Base-by-base conservation (phyloP, 305 asterid genomes). In the Galium porrigens region DNA sequence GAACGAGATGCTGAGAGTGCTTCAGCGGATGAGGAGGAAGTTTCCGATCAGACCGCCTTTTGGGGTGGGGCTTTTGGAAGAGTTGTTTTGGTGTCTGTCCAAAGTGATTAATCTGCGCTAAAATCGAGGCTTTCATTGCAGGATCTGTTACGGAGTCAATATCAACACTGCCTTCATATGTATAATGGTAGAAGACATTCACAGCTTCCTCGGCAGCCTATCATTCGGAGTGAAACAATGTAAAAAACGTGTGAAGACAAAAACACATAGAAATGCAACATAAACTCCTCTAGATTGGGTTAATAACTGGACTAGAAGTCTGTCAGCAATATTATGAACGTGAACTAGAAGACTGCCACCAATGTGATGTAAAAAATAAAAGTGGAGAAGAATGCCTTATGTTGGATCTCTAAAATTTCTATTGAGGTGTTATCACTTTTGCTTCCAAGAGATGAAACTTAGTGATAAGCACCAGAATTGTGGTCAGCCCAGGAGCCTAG, bases 161-260 rank as follows among this genome's bases (percentile, higher is more conserved):
- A 75, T 94, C 97, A 48, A 94, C 99, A 74, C 95, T 94, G 77
- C 99, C 97, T 78, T 94, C 99, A 22, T 94, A 94, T 51, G 99
- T 94, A 71, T 94, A 94, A 81, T 94, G 99, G 79, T 90, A 94
- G 89, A 94, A 94, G 68, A 94, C 99, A 71, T 94, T 94, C 58
- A 86, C 94, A 64, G 96, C 99, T 82, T 84, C 96, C 74, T 94
- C 99, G 20, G 99, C 99, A 67, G 95, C 92, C 99, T 94, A 86
- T 67, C 66, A 65, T 81, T 65, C 63, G 64, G 49, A 33, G 68
- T 29, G 66, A 57, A 70, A 42, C 6, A 58, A 57, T 70, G 65
- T 4, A n/a, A 29, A 33, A 64, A 64, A 17, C 11, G 60, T 46
- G 25, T 17, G 56, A 49, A 39, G 37, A 34, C 33, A 20, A 20